These are phyloP conservation scores for Suillus plorans DNA, from an alignment of 768 basidiomycete species.

Conservation along the genomic window DNA sequence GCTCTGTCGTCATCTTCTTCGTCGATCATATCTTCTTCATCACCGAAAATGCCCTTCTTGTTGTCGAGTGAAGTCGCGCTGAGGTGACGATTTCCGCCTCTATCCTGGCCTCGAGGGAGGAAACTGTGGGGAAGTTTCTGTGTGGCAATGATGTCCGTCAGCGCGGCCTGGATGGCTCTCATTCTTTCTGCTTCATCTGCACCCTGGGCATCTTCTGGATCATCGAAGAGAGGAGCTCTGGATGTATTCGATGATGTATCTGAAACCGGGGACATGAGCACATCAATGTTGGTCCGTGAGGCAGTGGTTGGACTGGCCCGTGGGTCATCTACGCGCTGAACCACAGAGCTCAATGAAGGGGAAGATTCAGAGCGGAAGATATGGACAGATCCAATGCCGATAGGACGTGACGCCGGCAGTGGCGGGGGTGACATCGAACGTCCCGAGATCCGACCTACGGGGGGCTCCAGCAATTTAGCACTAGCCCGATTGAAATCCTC, in stretches of 20 bases:
- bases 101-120: conserved; percentile 11
- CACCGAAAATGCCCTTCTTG: conserved; percentile 33
- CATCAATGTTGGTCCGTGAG: conserved; percentile 60
- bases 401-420: conserved; percentile 15
- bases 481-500: conserved; percentile 55
- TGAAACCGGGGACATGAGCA: conserved; percentile 73
- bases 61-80: conserved; percentile 15
- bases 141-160: conserved; percentile 92
- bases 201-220: conserved; percentile 63
- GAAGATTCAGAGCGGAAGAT: conserved; percentile 38
- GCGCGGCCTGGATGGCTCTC: conserved; percentile 94
- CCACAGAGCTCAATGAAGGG: conserved; percentile 28
- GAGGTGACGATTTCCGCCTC: conserved; percentile 7
- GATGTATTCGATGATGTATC: conserved; percentile 52
- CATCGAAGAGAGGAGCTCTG: conserved; percentile 78
- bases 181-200: conserved; percentile 78
- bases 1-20: conserved; percentile 41
- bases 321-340: conserved; percentile 19
- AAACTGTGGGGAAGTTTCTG: conserved; percentile 52
- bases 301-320: conserved; percentile 18
- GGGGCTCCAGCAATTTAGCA: conserved; percentile 8
- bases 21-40: conserved; percentile 44
- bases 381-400: conserved; percentile 12
- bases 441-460: conserved; percentile 4
- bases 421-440: conserved; percentile 15